Conservation (phyloP, 768 basidiomycete genomes). For the Lactarius tabidus region DNA sequence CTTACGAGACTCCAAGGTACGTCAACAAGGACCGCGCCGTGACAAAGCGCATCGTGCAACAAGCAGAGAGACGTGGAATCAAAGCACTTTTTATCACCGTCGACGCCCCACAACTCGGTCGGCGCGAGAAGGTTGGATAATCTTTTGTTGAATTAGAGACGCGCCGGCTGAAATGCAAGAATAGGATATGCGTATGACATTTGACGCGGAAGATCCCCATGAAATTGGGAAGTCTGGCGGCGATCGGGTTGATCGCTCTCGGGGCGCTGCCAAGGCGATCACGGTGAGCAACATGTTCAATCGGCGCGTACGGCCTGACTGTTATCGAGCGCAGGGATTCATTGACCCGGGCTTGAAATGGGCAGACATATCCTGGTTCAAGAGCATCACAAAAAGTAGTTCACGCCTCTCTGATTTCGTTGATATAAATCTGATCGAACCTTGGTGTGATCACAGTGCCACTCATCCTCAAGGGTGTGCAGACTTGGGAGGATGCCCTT, state of each 20-base stretch:
- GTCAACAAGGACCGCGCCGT: constrained; percentile 88
- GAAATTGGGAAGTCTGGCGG: constrained; percentile 47
- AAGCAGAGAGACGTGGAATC: constrained; percentile 87
- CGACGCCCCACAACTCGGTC: constrained; percentile 93
- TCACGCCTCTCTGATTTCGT: not conserved
- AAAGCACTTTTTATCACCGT: constrained; percentile 96
- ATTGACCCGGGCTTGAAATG: constrained; percentile 90
- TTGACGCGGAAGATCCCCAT: constrained; percentile 71
- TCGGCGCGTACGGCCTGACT: not conserved
- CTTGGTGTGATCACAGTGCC: constrained; percentile 40
- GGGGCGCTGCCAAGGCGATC: constrained; percentile 93
- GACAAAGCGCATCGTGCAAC: constrained; percentile 82
- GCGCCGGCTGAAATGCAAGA: constrained; percentile 1
- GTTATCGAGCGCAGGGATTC: constrained; percentile 56
- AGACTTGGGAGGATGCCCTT: constrained; percentile 59
- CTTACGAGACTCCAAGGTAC: constrained; percentile 46
- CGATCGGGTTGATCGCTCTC: constrained; percentile 66
- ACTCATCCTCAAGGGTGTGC: constrained; percentile 60
- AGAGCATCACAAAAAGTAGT: constrained; percentile 53
- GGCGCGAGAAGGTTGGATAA: constrained; percentile 68
- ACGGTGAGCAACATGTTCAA: constrained; percentile 47
- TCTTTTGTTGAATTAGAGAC: not conserved
- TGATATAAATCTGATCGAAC: not conserved
- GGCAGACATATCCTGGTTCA: constrained; percentile 71
- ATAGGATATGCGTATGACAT: constrained; percentile 96